Conservation (phyloP, 345 rosid genomes). For the Euclidium syriacum region DNA sequence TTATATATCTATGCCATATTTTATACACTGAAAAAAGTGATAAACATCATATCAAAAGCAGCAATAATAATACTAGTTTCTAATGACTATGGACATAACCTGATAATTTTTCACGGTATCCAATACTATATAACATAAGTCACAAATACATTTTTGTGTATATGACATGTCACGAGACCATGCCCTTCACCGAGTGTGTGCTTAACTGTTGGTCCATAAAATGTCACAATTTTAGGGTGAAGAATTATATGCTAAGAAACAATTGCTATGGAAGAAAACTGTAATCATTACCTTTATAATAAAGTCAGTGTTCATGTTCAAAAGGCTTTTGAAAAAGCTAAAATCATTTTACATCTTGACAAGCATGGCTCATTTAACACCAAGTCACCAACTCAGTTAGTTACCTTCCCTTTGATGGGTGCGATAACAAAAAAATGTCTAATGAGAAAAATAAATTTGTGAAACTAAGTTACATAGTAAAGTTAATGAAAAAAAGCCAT, state of each 20-base stretch:
- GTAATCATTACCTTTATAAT: slow-evolving; percentile 20
- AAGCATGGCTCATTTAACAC: slow-evolving; percentile 21
- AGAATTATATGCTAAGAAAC: slow-evolving; percentile 17
- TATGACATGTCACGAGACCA: slow-evolving; percentile 24
- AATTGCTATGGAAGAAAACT: slow-evolving; percentile 26
- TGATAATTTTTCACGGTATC: slow-evolving; percentile 23
- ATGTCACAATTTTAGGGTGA: slow-evolving; percentile 10
- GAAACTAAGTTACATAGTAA: background rate
- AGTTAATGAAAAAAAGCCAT: background rate
- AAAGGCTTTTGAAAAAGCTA: slow-evolving; percentile 23
- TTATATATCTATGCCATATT: slow-evolving; percentile 16
- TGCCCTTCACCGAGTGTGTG: slow-evolving; percentile 19
- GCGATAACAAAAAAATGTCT: background rate
- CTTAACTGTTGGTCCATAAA: slow-evolving; percentile 22
- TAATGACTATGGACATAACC: slow-evolving; percentile 27
- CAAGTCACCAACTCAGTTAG: background rate
- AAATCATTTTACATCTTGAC: slow-evolving; percentile 27
- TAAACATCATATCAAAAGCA: slow-evolving; percentile 25
- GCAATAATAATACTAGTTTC: slow-evolving; percentile 19
- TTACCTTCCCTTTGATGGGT: background rate
- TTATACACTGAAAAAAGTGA: slow-evolving; percentile 28
- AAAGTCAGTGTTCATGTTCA: slow-evolving; percentile 28
- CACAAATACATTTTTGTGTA: slow-evolving; percentile 6
- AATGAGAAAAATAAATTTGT: background rate
- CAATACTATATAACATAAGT: slow-evolving; percentile 20